These are phyloP conservation scores for Reutealis trisperma DNA, from an alignment of 345 rosid genomes.

Conservation along the genomic window DNA sequence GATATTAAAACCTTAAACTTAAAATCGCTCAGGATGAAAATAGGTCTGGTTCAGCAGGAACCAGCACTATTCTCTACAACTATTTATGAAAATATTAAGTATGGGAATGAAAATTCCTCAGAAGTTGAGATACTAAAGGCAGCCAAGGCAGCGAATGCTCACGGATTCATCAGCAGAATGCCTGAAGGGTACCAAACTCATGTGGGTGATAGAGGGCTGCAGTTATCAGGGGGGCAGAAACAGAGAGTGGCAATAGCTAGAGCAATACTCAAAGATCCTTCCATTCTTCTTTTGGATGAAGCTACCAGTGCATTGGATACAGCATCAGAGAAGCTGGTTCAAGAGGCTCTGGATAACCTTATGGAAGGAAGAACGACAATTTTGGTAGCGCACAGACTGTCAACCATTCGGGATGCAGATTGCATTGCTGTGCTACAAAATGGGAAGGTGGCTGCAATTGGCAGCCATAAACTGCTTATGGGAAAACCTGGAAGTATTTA, in stretches of 20 bases:
- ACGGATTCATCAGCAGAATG: conserved; percentile 73
- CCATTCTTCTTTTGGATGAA: conserved; percentile 77
- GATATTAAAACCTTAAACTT: conserved; percentile 58
- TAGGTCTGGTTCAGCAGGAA: conserved; percentile 83
- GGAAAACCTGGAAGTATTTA: conserved; percentile 49
- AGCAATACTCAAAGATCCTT: conserved; percentile 73
- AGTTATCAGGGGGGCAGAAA: conserved; percentile 87
- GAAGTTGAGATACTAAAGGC: conserved; percentile 73
- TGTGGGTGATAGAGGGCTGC: conserved; percentile 78
- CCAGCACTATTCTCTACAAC: conserved; percentile 78
- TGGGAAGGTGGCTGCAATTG: conserved; percentile 70
- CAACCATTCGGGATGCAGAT: conserved; percentile 62
- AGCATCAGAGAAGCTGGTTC: conserved; percentile 67
- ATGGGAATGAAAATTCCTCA: conserved; percentile 63
- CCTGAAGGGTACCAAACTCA: conserved; percentile 70
- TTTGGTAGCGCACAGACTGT: conserved; percentile 76
- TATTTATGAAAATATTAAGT: conserved; percentile 70
- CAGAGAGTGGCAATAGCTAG: conserved; percentile 86
- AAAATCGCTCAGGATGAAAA: conserved; percentile 56
- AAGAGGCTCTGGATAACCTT: conserved; percentile 73
- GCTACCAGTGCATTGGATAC: conserved; percentile 85
- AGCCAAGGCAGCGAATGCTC: conserved; percentile 78
- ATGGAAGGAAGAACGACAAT: conserved; percentile 76
- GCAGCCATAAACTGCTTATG: conserved; percentile 67
- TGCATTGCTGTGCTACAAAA: conserved; percentile 59